phyloP scores from a whole-genome alignment of 306 rosid species.

The Inga leiocalycina region DNA sequence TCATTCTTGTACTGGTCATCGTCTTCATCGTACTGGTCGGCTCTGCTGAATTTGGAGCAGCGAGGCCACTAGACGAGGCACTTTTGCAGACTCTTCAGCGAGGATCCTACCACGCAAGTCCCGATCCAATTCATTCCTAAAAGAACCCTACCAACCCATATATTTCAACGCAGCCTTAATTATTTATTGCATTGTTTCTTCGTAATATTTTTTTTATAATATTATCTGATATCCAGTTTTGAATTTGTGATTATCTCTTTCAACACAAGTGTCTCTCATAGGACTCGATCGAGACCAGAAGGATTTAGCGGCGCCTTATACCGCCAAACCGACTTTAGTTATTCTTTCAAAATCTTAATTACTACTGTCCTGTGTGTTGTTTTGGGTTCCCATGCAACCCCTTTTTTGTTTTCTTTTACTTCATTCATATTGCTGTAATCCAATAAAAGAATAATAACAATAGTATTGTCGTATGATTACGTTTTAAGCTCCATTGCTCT shows the following conservation, averaged over 20 bases:
- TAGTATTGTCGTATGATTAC: not conserved
- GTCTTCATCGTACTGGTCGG: slow-evolving; percentile 13
- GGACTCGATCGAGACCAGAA: no score
- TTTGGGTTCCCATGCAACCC: not conserved
- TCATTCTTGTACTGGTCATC: slow-evolving; percentile 12
- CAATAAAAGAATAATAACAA: not conserved
- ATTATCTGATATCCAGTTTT: no score
- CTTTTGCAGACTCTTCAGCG: not conserved
- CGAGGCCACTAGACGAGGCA: slow-evolving; percentile 15
- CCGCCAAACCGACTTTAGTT: no score
- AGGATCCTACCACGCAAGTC: not conserved
- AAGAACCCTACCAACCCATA: not conserved
- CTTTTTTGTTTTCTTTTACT: not conserved
- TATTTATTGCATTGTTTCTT: not conserved
- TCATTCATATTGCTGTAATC: not conserved
- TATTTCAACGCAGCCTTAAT: not conserved
- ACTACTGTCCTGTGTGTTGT: not conserved
- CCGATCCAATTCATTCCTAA: not conserved
- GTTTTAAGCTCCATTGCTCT: not conserved
- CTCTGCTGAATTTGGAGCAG: slow-evolving; percentile 26
- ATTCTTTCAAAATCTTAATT: not conserved
- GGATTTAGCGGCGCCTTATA: no score
- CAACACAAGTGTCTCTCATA: fast-evolving
- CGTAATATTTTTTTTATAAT: not conserved
- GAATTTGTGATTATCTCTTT: fast-evolving